These are phyloP conservation scores for Kodamaea plutei DNA, from an alignment of 1,139 yeast species.

Conservation along the genomic window DNA sequence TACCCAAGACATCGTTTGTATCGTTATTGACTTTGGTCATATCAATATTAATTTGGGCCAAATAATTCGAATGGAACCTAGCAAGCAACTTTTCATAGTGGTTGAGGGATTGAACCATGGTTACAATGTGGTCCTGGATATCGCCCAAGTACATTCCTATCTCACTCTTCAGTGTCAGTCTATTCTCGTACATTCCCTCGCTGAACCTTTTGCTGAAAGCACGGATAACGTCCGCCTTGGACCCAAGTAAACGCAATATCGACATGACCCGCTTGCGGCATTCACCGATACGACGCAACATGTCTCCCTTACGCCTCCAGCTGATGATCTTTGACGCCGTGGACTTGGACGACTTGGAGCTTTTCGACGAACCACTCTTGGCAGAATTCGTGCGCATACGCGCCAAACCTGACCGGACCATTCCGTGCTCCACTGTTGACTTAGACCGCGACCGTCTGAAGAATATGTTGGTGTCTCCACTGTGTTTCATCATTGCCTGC, in stretches of 20 bases:
- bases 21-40: slow-evolving; percentile 98
- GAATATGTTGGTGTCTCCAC: slow-evolving; percentile 24
- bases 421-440: slow-evolving; percentile 34
- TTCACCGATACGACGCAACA: slow-evolving; percentile 92
- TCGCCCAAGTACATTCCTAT: slow-evolving; percentile 80
- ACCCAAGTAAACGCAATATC: slow-evolving; percentile 73
- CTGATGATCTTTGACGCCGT: slow-evolving; percentile 58
- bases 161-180: slow-evolving; percentile 22
- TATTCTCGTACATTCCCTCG: slow-evolving; percentile 60
- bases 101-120: slow-evolving; percentile 91
- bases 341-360: slow-evolving; percentile 17
- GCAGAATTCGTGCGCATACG: slow-evolving; percentile 7
- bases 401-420: slow-evolving; percentile 14
- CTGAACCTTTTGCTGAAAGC: slow-evolving; percentile 90
- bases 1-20: slow-evolving; percentile 92
- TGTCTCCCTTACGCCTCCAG: slow-evolving; percentile 91
- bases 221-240: slow-evolving; percentile 93
- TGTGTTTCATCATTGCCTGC: slow-evolving; percentile 2
- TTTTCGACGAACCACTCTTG: slow-evolving; percentile 11
- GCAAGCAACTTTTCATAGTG: slow-evolving; percentile 93
- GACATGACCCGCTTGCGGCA: slow-evolving; percentile 94
- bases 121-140: slow-evolving; percentile 90
- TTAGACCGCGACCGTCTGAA: slow-evolving; percentile 37
- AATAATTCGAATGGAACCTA: slow-evolving; percentile 87
- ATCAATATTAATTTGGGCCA: slow-evolving; percentile 95